Evolutionary conservation across 306 rosid genomes (phyloP).

Genomic region (Pachyrhizus erosus): DNA sequence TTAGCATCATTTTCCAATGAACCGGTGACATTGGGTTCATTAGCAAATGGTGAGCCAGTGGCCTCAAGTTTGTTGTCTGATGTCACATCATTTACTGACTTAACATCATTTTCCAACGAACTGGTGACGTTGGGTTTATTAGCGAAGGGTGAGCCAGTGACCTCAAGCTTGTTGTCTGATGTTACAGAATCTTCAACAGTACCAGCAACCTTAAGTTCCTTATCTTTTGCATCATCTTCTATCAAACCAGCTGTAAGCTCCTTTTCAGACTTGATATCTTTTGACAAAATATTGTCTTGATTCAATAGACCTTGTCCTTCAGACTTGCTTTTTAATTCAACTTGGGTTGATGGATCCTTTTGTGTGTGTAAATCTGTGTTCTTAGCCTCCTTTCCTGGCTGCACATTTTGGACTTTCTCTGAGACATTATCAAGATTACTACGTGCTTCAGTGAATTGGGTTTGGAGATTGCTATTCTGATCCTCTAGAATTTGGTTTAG

Average conservation of each 20-base stretch:
- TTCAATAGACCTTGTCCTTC: constrained; percentile 42
- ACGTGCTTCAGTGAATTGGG: constrained; percentile 62
- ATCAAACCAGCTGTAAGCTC: constrained; percentile 9
- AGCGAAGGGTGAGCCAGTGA: constrained; percentile 28
- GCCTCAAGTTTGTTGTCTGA: constrained; percentile 54
- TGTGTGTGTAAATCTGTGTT: constrained; percentile 30
- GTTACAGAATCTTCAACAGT: constrained; percentile 8
- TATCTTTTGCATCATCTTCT: constrained; percentile 38
- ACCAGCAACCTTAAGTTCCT: constrained; percentile 23
- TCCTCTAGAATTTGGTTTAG: constrained; percentile 59
- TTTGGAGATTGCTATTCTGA: constrained; percentile 66
- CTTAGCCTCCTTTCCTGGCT: constrained; percentile 58
- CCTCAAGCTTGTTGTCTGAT: constrained; percentile 53
- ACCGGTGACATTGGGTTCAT: constrained; percentile 28
- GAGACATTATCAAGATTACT: constrained; percentile 66
- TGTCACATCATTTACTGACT: constrained; percentile 7
- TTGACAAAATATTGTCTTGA: constrained; percentile 36
- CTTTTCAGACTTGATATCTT: constrained; percentile 43
- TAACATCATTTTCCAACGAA: constrained; percentile 30
- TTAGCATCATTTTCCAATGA: constrained; percentile 26
- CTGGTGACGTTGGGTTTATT: constrained; percentile 25
- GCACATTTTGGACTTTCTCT: constrained; percentile 55
- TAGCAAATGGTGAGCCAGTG: constrained; percentile 31
- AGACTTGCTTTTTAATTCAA: constrained; percentile 37
- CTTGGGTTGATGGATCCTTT: constrained; percentile 36